Evolutionary conservation across 306 rosid genomes (phyloP).

Genomic region (Betula pendula): DNA sequence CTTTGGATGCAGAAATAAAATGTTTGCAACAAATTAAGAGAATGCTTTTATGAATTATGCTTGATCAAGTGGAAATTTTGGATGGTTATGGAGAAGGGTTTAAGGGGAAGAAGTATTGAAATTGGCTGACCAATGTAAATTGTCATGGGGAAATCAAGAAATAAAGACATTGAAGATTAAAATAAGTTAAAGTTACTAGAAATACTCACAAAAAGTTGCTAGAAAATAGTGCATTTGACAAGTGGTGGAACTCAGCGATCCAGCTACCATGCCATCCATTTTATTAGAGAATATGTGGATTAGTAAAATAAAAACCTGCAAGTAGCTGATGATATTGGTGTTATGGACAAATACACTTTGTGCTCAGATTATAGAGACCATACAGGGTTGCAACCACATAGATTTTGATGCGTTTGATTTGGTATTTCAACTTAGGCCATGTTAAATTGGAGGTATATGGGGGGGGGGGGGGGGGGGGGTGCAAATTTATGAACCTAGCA

Average conservation of each 20-base stretch:
- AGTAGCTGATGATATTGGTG: not conserved
- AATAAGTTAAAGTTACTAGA: not conserved
- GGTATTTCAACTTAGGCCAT: not conserved
- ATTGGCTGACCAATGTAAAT: not conserved
- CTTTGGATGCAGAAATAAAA: not conserved
- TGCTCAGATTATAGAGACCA: not conserved
- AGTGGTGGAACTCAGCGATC: not conserved
- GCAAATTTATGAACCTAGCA: not conserved
- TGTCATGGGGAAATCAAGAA: not conserved
- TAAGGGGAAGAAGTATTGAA: not conserved
- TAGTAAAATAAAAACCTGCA: not conserved
- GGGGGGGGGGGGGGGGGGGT: not conserved
- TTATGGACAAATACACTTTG: not conserved
- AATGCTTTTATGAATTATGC: not conserved
- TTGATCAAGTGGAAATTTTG: not conserved
- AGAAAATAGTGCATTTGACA: not conserved
- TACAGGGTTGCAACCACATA: not conserved
- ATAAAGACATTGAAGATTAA: not conserved
- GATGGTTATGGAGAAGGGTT: not conserved
- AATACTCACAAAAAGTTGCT: not conserved
- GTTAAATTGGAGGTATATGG: not conserved
- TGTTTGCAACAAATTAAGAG: not conserved
- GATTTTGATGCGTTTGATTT: not conserved
- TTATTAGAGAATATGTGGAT: not conserved
- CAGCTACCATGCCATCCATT: not conserved